Conservation (phyloP, 2,329 filamentous ascomycete species). For the Gliomastix tumulicola region DNA sequence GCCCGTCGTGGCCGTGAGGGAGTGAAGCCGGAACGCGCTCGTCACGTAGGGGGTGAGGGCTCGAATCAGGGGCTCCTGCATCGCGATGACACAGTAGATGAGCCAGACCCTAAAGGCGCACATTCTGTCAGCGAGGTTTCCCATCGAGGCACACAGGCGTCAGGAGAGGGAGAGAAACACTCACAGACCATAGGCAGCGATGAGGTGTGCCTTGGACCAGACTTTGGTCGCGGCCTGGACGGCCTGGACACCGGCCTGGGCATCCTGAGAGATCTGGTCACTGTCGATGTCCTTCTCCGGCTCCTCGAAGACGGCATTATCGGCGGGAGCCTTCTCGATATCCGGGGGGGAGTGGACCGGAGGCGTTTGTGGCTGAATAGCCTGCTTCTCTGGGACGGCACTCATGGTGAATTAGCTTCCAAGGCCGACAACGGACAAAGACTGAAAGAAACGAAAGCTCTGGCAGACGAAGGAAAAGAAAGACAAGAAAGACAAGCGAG, state of each 20-base stretch:
- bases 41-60: conserved; percentile 38
- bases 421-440: too few relatives aligned
- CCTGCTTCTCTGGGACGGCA: too few relatives aligned
- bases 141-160: not conserved
- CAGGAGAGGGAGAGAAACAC: conserved; percentile 22
- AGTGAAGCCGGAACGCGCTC: conserved; percentile 40
- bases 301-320: too few relatives aligned
- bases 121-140: not conserved
- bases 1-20: conserved; percentile 42
- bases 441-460: too few relatives aligned
- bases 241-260: conserved; percentile 36
- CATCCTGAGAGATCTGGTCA: conserved; percentile 16
- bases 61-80: conserved; percentile 15
- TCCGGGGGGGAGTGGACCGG: too few relatives aligned
- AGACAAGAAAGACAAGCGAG: too few relatives aligned
- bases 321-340: too few relatives aligned
- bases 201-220: conserved; percentile 33
- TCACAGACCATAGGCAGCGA: conserved; percentile 35
- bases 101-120: conserved; percentile 16
- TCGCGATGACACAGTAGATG: conserved; percentile 12
- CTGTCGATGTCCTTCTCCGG: conserved; percentile 19
- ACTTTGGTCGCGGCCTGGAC: conserved; percentile 35
- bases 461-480: too few relatives aligned
- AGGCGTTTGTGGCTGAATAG: too few relatives aligned
- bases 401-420: too few relatives aligned